Evolutionary conservation across 2,329 filamentous ascomycete species (phyloP).

Genomic region (Neoarthrinium moseri): DNA sequence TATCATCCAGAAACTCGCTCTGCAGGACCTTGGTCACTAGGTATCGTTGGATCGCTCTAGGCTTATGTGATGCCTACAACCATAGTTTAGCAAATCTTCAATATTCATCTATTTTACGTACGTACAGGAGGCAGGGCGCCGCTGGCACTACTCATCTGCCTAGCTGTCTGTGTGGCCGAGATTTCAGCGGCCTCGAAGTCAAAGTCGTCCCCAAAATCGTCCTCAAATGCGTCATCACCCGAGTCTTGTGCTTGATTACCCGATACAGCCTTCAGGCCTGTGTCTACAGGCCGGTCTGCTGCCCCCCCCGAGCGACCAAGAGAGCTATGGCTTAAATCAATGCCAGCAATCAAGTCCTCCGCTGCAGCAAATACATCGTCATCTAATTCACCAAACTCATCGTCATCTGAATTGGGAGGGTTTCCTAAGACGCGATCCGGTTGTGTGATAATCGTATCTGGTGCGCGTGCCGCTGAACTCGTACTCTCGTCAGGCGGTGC

Average conservation of each 20-base stretch:
- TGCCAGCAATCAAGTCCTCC: slow-evolving; percentile 37
- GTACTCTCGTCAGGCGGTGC: slow-evolving; percentile 11
- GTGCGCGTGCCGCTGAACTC: slow-evolving; percentile 10
- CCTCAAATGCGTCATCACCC: slow-evolving; percentile 54
- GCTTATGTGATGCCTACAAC: slow-evolving; percentile 64
- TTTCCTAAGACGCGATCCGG: slow-evolving; percentile 14
- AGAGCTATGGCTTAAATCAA: slow-evolving; percentile 26
- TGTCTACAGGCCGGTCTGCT: not conserved
- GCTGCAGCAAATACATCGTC: slow-evolving; percentile 57
- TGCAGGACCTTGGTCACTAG: slow-evolving; percentile 73
- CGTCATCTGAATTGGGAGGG: slow-evolving; percentile 32
- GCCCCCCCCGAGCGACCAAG: slow-evolving; percentile 12
- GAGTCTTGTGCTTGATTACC: slow-evolving; percentile 28
- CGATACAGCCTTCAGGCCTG: slow-evolving; percentile 12
- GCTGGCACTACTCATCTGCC: slow-evolving; percentile 17
- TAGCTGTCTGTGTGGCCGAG: slow-evolving; percentile 66
- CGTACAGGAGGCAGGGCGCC: slow-evolving; percentile 49
- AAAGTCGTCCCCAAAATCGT: slow-evolving; percentile 71
- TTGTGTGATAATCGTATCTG: slow-evolving; percentile 16
- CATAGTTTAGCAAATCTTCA: slow-evolving; percentile 18
- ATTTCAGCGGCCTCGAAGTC: slow-evolving; percentile 78
- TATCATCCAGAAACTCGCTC: slow-evolving; percentile 64
- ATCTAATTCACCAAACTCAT: slow-evolving; percentile 67
- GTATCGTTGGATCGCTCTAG: slow-evolving; percentile 82
- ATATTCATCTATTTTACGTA: slow-evolving; percentile 33